Conservation (phyloP, 2,329 filamentous ascomycete species). For the Fusarium guadeloupense region DNA sequence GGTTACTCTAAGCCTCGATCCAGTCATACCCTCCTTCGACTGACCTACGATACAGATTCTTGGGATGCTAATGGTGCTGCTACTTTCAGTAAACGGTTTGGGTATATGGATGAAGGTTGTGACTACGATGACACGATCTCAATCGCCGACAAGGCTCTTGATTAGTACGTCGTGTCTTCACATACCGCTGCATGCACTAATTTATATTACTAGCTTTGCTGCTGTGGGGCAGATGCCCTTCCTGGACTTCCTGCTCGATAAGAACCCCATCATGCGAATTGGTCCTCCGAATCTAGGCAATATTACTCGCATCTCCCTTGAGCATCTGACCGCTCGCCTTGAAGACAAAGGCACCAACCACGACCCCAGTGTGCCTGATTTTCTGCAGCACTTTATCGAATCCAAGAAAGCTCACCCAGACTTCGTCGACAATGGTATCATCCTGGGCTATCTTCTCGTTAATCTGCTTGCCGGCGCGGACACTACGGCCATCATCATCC, state of each 20-base stretch:
- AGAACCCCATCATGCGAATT: conserved; percentile 42
- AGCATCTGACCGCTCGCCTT: conserved; percentile 27
- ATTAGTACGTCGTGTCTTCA: conserved; percentile 30
- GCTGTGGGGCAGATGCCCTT: conserved; percentile 45
- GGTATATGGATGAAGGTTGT: conserved; percentile 51
- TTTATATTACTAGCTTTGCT: conserved; percentile 38
- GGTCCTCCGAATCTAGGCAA: conserved; percentile 37
- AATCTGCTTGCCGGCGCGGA: conserved; percentile 50
- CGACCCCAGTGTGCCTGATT: conserved; percentile 43
- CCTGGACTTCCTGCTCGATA: conserved; percentile 42
- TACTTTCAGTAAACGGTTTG: conserved; percentile 53
- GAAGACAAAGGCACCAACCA: conserved; percentile 33
- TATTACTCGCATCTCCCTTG: conserved; percentile 29
- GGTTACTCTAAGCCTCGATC: neutral
- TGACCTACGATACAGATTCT: conserved; percentile 29
- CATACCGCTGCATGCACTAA: neutral
- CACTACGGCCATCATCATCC: conserved; percentile 49
- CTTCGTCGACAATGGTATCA: conserved; percentile 48
- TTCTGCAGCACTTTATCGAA: conserved; percentile 49
- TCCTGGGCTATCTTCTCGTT: conserved; percentile 48
- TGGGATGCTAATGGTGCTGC: conserved; percentile 56
- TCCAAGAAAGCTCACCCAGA: conserved; percentile 47
- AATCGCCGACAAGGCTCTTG: conserved; percentile 40
- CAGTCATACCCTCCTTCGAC: too few species aligned
- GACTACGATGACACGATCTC: conserved; percentile 52